These are phyloP conservation scores for Rhytidiadelphus loreus DNA, from an alignment of 225 moss, liverwort and hornwort genomes.

Conservation along the genomic window DNA sequence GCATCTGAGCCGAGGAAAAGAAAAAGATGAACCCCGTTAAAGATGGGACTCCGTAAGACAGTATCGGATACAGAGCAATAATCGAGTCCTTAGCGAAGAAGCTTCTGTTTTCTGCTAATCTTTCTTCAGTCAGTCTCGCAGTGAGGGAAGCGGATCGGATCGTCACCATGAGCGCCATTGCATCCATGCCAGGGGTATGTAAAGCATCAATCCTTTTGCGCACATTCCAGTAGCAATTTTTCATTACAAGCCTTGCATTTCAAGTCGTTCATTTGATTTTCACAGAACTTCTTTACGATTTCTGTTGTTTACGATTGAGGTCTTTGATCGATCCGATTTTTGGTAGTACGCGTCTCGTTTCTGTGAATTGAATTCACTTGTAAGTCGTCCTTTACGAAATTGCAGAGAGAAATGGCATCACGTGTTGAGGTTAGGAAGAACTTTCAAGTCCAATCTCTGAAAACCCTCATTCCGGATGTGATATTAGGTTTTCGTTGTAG, in stretches of 20 bases:
- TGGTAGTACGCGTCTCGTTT: not conserved
- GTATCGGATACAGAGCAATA: not conserved
- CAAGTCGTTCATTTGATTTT: not conserved
- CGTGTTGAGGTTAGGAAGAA: not conserved
- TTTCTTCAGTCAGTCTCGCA: not conserved
- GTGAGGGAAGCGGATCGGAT: not conserved
- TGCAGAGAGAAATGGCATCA: not conserved
- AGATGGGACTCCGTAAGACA: not conserved
- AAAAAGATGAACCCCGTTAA: not conserved
- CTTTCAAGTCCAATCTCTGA: not conserved
- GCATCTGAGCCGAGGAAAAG: not conserved
- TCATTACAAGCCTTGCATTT: not conserved
- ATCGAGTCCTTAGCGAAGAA: not conserved
- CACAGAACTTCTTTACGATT: not conserved
- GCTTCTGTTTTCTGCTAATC: not conserved
- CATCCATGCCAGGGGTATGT: conserved; percentile 6
- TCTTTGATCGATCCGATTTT: not conserved
- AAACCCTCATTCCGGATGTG: not conserved
- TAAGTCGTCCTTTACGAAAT: not conserved
- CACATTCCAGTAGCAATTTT: not conserved
- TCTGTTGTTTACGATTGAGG: not conserved
- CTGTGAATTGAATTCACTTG: too few relatives aligned
- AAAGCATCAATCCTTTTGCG: not conserved
- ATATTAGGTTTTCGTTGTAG: not conserved
- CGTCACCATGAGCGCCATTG: conserved; percentile 25